Evolutionary conservation across 192 early-diverging fungal species (phyloP).

Genomic region (Pilaira anomala): DNA sequence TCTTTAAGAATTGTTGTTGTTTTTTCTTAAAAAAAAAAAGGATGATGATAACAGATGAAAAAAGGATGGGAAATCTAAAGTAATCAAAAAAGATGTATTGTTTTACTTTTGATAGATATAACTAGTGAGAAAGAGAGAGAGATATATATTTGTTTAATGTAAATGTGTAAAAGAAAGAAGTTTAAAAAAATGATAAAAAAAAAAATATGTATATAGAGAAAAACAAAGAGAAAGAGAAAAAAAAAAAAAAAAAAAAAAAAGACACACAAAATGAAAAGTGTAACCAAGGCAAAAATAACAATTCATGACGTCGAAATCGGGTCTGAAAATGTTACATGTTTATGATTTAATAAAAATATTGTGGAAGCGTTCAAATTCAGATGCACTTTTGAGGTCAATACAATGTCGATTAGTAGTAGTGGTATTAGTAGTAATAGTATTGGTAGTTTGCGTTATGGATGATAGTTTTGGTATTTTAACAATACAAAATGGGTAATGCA

Average conservation of each 20-base stretch:
- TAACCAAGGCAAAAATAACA: not conserved
- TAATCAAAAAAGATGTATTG: not conserved
- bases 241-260: not conserved
- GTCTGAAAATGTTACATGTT: not conserved
- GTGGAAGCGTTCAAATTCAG: not conserved
- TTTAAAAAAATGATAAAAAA: not conserved
- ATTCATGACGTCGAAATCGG: slow-evolving; percentile 14
- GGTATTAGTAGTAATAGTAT: not conserved
- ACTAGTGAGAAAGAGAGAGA: not conserved
- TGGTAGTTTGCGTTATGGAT: too few relatives aligned
- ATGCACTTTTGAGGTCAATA: not conserved
- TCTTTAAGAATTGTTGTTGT: not conserved
- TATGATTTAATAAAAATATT: not conserved
- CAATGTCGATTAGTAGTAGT: not conserved
- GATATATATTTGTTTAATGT: too few relatives aligned
- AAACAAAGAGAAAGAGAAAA: not conserved
- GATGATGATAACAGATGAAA: not conserved
- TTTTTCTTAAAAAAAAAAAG: not conserved
- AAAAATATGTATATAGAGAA: not conserved
- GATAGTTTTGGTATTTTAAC: too few relatives aligned
- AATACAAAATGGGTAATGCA: not conserved
- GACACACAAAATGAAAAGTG: not conserved
- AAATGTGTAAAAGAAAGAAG: too few relatives aligned
- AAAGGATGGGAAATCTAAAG: too few relatives aligned
- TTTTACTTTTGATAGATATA: not conserved